These are phyloP conservation scores for Leishmania lainsoni DNA, from an alignment of 208 protist genomes.

Conservation along the genomic window DNA sequence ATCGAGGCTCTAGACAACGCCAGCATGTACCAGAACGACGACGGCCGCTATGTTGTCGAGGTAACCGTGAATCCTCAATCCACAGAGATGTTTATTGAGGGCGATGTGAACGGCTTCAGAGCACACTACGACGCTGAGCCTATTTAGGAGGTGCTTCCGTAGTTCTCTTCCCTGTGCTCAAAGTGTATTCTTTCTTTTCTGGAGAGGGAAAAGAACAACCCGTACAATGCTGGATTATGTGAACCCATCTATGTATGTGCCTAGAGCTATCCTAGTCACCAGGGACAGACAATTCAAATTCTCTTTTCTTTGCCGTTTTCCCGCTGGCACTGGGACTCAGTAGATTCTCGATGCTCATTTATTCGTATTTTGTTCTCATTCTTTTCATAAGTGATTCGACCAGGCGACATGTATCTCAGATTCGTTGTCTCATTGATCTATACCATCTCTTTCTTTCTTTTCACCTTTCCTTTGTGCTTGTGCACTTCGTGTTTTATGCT, in stretches of 20 bases:
- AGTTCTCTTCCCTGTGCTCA: slow-evolving; percentile 6
- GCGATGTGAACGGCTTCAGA: slow-evolving; percentile 74
- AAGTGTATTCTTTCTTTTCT: neutral
- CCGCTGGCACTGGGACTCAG: neutral
- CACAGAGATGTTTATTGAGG: slow-evolving; percentile 78
- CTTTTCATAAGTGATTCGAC: neutral
- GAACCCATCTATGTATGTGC: neutral
- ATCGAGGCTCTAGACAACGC: slow-evolving; percentile 55
- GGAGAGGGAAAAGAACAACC: neutral
- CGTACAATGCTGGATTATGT: neutral
- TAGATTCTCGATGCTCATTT: neutral
- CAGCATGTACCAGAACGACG: slow-evolving; percentile 34
- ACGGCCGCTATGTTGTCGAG: slow-evolving; percentile 48
- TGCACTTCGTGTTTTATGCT: neutral
- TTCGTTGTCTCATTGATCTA: slow-evolving; percentile 1
- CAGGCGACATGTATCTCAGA: slow-evolving; percentile 1
- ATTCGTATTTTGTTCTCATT: neutral
- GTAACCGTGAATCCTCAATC: slow-evolving; percentile 50
- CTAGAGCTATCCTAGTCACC: neutral
- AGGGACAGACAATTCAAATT: neutral
- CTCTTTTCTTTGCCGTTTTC: neutral
- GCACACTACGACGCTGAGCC: slow-evolving; percentile 59
- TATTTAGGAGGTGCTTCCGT: slow-evolving; percentile 19
- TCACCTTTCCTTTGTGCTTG: neutral
- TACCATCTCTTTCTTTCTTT: slow-evolving; percentile 7